A percentile compares a stretch with the other conserved stretches of the same genome.
Evolutionary conservation across 352 stramenopile species (phyloP).

Genomic region (Phytophthora europaea): DNA sequence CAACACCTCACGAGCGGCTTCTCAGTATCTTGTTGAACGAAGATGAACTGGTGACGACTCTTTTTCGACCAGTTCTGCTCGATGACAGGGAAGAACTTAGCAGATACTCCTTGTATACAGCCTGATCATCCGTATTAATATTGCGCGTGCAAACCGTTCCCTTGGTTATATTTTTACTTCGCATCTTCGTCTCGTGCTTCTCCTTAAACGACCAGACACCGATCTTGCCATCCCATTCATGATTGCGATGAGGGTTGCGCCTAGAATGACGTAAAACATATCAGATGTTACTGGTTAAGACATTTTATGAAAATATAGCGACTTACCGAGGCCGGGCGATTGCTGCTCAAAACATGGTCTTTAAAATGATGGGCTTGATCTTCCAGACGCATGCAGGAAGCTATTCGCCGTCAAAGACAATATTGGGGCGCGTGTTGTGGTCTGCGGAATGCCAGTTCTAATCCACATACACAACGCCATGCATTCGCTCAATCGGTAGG

Average conservation of each 20-base stretch:
- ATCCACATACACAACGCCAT: too few relatives aligned
- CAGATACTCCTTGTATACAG: conserved; percentile 3
- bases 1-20: conserved; percentile 20
- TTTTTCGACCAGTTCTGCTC: conserved; percentile 25
- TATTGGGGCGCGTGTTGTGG: background rate
- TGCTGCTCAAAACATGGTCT: conserved; percentile 5
- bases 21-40: conserved; percentile 40
- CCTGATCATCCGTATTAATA: conserved; percentile 4
- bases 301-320: background rate
- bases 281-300: background rate
- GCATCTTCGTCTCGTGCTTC: background rate
- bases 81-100: conserved; percentile 29
- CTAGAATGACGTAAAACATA: background rate
- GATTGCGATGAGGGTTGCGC: background rate
- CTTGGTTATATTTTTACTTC: background rate
- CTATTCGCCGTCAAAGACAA: background rate
- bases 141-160: conserved; percentile 1
- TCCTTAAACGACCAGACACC: conserved; percentile 3
- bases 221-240: conserved; percentile 8
- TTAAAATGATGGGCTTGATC: background rate
- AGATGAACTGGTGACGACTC: conserved; percentile 12
- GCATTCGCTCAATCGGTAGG: too few relatives aligned
- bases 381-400: background rate
- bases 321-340: background rate
- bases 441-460: too few relatives aligned